Base-by-base conservation (phyloP, 1,284 basidiomycete genomes). In the Microbotryomycetes sp. region DNA sequence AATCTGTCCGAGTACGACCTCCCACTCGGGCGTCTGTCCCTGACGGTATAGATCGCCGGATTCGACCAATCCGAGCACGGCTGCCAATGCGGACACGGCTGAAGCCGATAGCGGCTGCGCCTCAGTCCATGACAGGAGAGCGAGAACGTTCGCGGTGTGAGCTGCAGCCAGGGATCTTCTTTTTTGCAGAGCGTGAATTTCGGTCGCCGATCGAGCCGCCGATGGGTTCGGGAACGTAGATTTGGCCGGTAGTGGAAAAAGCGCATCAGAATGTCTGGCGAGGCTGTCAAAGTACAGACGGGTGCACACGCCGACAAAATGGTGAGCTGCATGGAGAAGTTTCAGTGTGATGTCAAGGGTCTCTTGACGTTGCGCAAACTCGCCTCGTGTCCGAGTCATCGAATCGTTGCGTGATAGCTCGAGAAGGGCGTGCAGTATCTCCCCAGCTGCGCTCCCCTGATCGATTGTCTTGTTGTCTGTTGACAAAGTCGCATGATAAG, bases 201-300 rank as follows among this genome's bases (percentile, higher is more conserved):
- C 67, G 45, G 59, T 50, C 1, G 67, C 67, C 26, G 64, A 66
- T 48, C 60, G 62, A 7, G 57, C 59, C 9, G 64, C 67, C 27
- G 62, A 64, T 15, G 64, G 59, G 9, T 64, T 68, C 15, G 67
- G 53, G 53, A 66, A 66, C 11, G 54, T 54, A 18, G 64, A 58
- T 24, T 58, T 59, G 11, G 64, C 61, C 6, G 64, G 64, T 0
- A 68, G 62, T 5, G 67, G 67, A 45, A 68, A 68, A 47, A 68
- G 62, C 5, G 31, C 15, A 7, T 57, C 7, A 5, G 64, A 54
- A 45, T 66, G 45, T 1, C 50, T 13, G 1, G 55, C 45, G 56
- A 68, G 61, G 1, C 64, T 52, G 21, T 52, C 21, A 50, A 57
- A 49, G 52, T 68, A 68, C 50, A 60, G 41, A 3, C 26, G 7